Percentiles rank a stretch among this genome's conserved stretches.
Evolutionary conservation across 2,329 filamentous ascomycete genomes (phyloP).

Genomic region (Phyllosticta capitalensis): DNA sequence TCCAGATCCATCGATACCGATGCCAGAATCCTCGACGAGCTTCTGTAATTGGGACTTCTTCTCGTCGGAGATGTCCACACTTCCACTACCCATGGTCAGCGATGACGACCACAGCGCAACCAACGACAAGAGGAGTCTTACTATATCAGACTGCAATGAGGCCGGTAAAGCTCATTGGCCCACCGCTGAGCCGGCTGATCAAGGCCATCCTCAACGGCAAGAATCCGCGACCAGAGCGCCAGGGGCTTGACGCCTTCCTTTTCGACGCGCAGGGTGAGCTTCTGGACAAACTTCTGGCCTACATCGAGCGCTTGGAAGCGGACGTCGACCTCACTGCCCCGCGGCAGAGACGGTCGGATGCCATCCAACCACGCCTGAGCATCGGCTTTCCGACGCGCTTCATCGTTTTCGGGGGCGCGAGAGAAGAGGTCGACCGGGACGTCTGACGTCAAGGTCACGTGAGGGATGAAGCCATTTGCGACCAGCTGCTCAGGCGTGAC

Average conservation of each 20-base stretch:
- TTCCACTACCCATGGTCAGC: not conserved
- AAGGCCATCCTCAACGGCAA: conserved; percentile 18
- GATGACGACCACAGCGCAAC: not conserved
- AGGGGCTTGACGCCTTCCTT: conserved; percentile 23
- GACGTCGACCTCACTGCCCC: conserved; percentile 16
- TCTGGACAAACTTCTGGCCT: conserved; percentile 30
- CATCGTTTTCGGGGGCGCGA: not conserved
- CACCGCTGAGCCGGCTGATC: conserved; percentile 19
- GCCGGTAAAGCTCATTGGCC: conserved; percentile 24
- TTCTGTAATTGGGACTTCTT: conserved; percentile 18
- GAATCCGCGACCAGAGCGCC: conserved; percentile 19
- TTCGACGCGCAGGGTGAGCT: conserved; percentile 28
- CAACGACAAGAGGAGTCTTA: conserved; percentile 19
- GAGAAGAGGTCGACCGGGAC: conserved; percentile 20
- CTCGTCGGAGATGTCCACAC: conserved; percentile 14
- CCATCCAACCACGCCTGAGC: conserved; percentile 30
- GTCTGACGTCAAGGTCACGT: conserved; percentile 33
- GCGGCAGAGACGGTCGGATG: conserved; percentile 12
- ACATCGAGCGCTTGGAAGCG: conserved; percentile 23
- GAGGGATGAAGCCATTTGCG: conserved; percentile 28
- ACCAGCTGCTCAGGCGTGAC: conserved; percentile 19
- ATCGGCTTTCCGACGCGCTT: conserved; percentile 12
- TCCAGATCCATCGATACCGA: conserved; percentile 17
- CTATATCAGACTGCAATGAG: conserved; percentile 35
- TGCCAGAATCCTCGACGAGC: conserved; percentile 17